These are phyloP conservation scores for Gomphus sp. DNA, from an alignment of 1,284 basidiomycete genomes.

Conservation along the genomic window DNA sequence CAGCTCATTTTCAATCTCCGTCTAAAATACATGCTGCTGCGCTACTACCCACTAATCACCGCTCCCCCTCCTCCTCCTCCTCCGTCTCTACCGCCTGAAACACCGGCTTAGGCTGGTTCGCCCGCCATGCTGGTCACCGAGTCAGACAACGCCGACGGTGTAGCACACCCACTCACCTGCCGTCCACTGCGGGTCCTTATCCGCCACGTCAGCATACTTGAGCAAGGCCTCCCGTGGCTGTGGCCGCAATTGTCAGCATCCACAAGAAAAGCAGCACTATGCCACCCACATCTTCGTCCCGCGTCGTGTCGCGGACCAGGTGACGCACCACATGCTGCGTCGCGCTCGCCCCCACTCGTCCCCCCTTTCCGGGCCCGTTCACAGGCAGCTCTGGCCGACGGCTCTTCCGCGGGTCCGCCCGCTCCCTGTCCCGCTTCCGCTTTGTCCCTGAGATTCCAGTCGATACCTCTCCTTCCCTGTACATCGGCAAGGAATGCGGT, in stretches of 20 bases:
- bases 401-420: conserved; percentile 84
- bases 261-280: conserved; percentile 11
- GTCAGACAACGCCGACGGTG: background rate
- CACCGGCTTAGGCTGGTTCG: conserved; percentile 73
- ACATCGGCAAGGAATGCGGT: conserved; percentile 85
- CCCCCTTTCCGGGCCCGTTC: conserved; percentile 84
- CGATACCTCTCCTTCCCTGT: conserved; percentile 56
- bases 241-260: conserved; percentile 14
- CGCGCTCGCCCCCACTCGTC: conserved; percentile 89
- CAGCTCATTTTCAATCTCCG: conserved; percentile 13
- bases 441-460: conserved; percentile 49
- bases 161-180: conserved; percentile 43
- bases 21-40: background rate
- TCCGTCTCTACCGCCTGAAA: conserved; percentile 49
- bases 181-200: conserved; percentile 76
- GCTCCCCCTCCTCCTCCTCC: conserved; percentile 46
- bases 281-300: conserved; percentile 86
- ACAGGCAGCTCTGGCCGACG: conserved; percentile 87
- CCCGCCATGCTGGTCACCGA: conserved; percentile 58
- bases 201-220: conserved; percentile 77
- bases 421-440: conserved; percentile 81
- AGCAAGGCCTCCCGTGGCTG: conserved; percentile 95
- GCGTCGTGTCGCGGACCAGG: conserved; percentile 78
- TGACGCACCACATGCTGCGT: conserved; percentile 94
- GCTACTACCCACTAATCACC: conserved; percentile 14